Evolutionary conservation across 768 basidiomycete genomes (phyloP).

Genomic region (Tylopilus plumbeoviolaceoides): DNA sequence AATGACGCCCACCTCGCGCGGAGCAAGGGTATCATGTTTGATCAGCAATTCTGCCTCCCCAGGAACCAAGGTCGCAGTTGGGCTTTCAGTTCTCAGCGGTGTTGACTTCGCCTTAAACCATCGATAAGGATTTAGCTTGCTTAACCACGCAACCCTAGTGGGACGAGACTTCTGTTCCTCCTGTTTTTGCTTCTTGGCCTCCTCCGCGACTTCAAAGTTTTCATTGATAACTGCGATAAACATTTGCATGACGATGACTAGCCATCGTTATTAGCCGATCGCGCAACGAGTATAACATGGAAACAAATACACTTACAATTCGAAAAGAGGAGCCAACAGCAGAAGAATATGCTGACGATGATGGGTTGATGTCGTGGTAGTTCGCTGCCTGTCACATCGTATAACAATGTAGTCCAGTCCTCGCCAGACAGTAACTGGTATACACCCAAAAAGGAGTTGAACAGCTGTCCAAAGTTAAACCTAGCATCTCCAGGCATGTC

Average conservation of each 20-base stretch:
- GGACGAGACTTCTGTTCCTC: slow-evolving; percentile 55
- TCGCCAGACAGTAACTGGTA: slow-evolving; percentile 92
- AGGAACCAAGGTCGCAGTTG: slow-evolving; percentile 70
- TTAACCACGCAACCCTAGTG: slow-evolving; percentile 54
- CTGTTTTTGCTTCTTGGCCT: slow-evolving; percentile 80
- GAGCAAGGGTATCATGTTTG: slow-evolving; percentile 49
- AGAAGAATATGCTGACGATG: background rate
- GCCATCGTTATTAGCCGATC: slow-evolving; percentile 5
- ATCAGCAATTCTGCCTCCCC: slow-evolving; percentile 77
- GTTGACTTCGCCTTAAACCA: slow-evolving; percentile 73
- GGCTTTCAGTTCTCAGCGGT: slow-evolving; percentile 62
- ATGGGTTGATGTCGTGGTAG: background rate
- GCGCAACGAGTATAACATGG: background rate
- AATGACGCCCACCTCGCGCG: slow-evolving; percentile 27
- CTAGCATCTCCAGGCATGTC: slow-evolving; percentile 52
- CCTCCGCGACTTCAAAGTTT: slow-evolving; percentile 91
- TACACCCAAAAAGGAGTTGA: slow-evolving; percentile 79
- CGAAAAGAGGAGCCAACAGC: background rate
- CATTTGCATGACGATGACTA: slow-evolving; percentile 90
- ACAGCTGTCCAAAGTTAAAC: slow-evolving; percentile 79
- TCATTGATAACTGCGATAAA: slow-evolving; percentile 97
- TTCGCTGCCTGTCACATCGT: slow-evolving; percentile 31
- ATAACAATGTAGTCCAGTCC: slow-evolving; percentile 84
- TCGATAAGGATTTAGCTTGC: slow-evolving; percentile 79
- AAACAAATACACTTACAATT: background rate